A percentile compares a stretch with the other conserved stretches of the same genome.
Evolutionary conservation across 2,329 filamentous ascomycete species (phyloP).

Genomic region (Fusarium coicis): DNA sequence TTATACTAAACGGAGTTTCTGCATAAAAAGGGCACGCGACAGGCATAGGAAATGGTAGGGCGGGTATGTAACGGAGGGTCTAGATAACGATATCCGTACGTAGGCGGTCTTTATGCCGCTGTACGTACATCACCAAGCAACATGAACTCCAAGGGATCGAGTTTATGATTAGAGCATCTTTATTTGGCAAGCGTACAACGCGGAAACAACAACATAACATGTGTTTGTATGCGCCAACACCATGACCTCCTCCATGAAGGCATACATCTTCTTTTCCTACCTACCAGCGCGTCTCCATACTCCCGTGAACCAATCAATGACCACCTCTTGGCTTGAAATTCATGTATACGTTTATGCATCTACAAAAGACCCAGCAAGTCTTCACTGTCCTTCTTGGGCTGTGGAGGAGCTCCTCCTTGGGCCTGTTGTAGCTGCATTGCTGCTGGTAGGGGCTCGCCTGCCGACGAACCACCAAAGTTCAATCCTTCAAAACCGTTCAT

Average conservation of each 20-base stretch:
- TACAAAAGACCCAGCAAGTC: conserved; percentile 65
- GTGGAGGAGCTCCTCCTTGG: conserved; percentile 49
- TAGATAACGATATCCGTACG: conserved; percentile 24
- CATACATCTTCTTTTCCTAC: conserved; percentile 35
- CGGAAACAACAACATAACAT: conserved; percentile 17
- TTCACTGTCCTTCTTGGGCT: conserved; percentile 68
- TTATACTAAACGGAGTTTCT: conserved; percentile 7
- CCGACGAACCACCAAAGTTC: conserved; percentile 71
- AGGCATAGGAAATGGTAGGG: not conserved
- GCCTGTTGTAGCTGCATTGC: conserved; percentile 64
- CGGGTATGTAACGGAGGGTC: not conserved
- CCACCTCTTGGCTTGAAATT: conserved; percentile 17
- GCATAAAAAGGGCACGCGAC: conserved; percentile 5
- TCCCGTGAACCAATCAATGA: conserved; percentile 25
- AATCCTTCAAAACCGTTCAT: conserved; percentile 89
- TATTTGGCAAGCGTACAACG: conserved; percentile 38
- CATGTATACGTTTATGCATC: conserved; percentile 23
- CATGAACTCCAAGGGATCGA: conserved; percentile 11
- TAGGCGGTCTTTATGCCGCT: conserved; percentile 9
- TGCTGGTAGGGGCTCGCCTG: conserved; percentile 72
- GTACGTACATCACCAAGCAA: conserved; percentile 36
- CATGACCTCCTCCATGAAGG: conserved; percentile 24
- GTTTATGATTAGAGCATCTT: conserved; percentile 37
- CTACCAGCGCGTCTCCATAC: conserved; percentile 30
- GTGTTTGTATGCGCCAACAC: conserved; percentile 37